Evolutionary conservation across 345 rosid genomes (phyloP).

Genomic region (Arabidopsis arenosa): DNA sequence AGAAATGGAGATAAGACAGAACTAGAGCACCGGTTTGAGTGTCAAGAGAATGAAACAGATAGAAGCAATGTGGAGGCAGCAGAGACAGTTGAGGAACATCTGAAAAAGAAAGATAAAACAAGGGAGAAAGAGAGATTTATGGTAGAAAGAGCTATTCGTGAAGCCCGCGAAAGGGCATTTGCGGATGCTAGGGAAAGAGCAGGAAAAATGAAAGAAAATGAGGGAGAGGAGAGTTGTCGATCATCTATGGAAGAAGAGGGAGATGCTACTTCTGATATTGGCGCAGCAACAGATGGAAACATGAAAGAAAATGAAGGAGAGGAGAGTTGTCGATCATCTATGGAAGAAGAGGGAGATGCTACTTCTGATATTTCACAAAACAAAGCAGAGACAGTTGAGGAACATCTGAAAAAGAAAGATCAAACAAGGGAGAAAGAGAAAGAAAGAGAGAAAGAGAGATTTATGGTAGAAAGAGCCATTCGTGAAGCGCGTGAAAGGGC

Average conservation of each 20-base stretch:
- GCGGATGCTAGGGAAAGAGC: conserved; percentile 87
- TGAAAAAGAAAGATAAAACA: conserved; percentile 55
- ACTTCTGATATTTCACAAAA: conserved; percentile 47
- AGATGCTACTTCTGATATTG: conserved; percentile 31
- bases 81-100: conserved; percentile 47
- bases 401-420: conserved; percentile 51
- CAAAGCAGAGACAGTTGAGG: conserved; percentile 51
- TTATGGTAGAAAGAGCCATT: conserved; percentile 89
- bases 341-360: conserved; percentile 52
- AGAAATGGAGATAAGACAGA: conserved; percentile 28
- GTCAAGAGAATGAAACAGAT: conserved; percentile 39
- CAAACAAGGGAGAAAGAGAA: conserved; percentile 59
- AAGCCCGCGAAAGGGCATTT: conserved; percentile 94
- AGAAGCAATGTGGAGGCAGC: conserved; percentile 41
- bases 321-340: conserved; percentile 44
- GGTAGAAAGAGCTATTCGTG: conserved; percentile 93
- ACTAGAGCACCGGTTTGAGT: conserved; percentile 34
- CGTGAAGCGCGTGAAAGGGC: conserved; percentile 96
- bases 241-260: conserved; percentile 52
- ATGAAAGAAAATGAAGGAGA: conserved; percentile 49
- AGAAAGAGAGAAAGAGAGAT: conserved; percentile 72
- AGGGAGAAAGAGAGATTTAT: conserved; percentile 73
- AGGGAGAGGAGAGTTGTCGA: conserved; percentile 49
- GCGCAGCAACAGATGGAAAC: conserved; percentile 38
- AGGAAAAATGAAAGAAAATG: conserved; percentile 39